phyloP scores from a whole-genome alignment of 768 basidiomycete genomes.

The Leccinum barrowsii region DNA sequence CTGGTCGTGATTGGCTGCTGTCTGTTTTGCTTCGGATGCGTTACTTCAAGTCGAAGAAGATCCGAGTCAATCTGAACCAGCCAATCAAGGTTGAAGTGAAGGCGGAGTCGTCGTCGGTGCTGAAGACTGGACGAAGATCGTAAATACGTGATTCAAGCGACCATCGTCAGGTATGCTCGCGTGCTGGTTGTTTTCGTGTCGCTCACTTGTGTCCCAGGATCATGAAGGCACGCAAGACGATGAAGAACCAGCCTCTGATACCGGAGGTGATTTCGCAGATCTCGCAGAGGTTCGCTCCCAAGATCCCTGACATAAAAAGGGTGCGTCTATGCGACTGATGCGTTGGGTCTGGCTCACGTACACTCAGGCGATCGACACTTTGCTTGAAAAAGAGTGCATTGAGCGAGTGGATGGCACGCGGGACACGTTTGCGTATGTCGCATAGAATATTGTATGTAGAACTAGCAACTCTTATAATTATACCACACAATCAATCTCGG shows the following conservation, averaged over 20 bases:
- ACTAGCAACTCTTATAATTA: constrained; percentile 6
- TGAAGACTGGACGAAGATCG: constrained; percentile 94
- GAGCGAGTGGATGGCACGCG: constrained; percentile 90
- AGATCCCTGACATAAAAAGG: constrained; percentile 97
- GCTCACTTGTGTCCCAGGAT: constrained; percentile 46
- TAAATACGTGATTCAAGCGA: constrained; percentile 94
- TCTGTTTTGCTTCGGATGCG: neutral
- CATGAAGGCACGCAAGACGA: constrained; percentile 93
- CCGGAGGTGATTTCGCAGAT: constrained; percentile 90
- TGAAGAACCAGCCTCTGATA: constrained; percentile 90
- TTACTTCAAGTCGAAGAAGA: constrained; percentile 88
- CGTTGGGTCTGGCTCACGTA: constrained; percentile 1
- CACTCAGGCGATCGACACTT: constrained; percentile 76
- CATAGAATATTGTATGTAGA: constrained; percentile 22
- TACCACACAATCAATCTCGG: constrained; percentile 5
- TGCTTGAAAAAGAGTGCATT: constrained; percentile 97
- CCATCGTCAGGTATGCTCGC: constrained; percentile 66
- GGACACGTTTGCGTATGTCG: constrained; percentile 55
- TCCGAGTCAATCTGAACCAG: constrained; percentile 84
- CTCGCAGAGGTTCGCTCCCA: constrained; percentile 83
- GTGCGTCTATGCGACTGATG: constrained; percentile 33
- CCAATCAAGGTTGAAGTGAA: constrained; percentile 95
- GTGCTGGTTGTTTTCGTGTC: neutral
- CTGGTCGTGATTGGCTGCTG: neutral
- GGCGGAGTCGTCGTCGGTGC: constrained; percentile 82